A percentile compares a stretch with the other conserved stretches of the same genome.
Conservation (phyloP, 1,284 basidiomycete species). For the Spongispora temasekensis region DNA sequence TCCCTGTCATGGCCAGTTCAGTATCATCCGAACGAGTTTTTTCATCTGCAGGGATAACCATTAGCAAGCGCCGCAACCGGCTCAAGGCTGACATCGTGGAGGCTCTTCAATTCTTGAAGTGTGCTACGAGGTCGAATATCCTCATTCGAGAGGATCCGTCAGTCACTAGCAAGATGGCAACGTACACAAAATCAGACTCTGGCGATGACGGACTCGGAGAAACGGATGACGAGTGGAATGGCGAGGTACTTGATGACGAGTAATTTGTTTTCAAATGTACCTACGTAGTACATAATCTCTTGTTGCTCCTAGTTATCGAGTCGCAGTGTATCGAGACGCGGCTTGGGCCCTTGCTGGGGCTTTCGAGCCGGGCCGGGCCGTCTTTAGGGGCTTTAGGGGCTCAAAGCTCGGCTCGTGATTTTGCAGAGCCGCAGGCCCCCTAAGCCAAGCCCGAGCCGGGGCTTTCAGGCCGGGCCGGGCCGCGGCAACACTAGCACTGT, state of each 20-base stretch:
- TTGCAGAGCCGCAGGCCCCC: background rate
- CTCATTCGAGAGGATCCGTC: background rate
- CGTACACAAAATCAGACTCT: background rate
- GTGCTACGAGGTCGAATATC: background rate
- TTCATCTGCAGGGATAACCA: background rate
- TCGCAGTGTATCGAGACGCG: background rate
- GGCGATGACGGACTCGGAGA: background rate
- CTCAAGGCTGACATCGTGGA: background rate
- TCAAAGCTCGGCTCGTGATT: background rate
- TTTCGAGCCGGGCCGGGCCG: background rate
- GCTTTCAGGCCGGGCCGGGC: background rate
- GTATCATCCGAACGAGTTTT: background rate
- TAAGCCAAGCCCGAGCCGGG: background rate
- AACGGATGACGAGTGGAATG: background rate
- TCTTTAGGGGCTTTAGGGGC: background rate
- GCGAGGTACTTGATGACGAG: background rate
- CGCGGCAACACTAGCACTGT: background rate
- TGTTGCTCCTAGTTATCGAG: background rate
- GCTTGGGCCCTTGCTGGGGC: background rate
- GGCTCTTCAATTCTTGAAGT: background rate
- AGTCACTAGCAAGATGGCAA: no score
- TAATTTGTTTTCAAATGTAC: background rate
- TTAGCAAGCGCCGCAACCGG: background rate
- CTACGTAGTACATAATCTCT: background rate
- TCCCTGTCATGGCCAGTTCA: background rate